Base-by-base conservation (phyloP, 2,329 filamentous ascomycete species). In the Cercospora sojina region DNA sequence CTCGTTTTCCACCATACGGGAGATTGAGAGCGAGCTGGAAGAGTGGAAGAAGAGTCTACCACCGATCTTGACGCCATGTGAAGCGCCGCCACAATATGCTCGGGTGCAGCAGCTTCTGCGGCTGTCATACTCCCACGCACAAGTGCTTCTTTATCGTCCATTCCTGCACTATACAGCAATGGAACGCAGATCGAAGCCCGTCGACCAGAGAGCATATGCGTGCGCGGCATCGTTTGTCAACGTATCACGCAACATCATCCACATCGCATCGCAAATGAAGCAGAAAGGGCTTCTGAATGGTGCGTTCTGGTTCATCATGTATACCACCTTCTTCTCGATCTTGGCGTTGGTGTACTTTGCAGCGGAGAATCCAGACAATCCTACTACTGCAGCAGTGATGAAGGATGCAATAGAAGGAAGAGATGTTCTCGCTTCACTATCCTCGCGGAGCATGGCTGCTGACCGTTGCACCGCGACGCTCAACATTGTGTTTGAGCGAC, bases 261-360 rank as follows among this genome's bases (percentile, higher is more conserved):
- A 93, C 74, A 92, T 94, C 66, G 90, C 89, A 4, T 85, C 88
- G 23, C 90, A 93, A 74, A 93, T 93, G 82, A 88, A 90, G 70
- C 89, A 88, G 75, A 86, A 90, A 73, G 86, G 89, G 3, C 82
- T 92, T 6, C 82, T 95, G n/a, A 89, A 90, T 68, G 92, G 91
- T 0, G 90, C 91, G 0, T 93, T 92, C 77, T 95, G 91, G 91
- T 94, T 94, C 75, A 90, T 91, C 71, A 87, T 94, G 75, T 94
- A 92, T 75, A 92, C 91, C 2, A 90, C 91, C 16, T 93, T 92
- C 79, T 93, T 93, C 75, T 89, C 90, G 13, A 90, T 94, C 32
- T 81, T 95, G 32, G 91, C 91, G 0, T 82, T 95, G 55, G 83
- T 94, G 1, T 95, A 92, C 74, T 94, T 91, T 74, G 90, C 91